Percentiles rank a stretch among this genome's conserved stretches.
Evolutionary conservation across 805 yeast species (phyloP).

Genomic region (Blastobotrys mokoenaii): DNA sequence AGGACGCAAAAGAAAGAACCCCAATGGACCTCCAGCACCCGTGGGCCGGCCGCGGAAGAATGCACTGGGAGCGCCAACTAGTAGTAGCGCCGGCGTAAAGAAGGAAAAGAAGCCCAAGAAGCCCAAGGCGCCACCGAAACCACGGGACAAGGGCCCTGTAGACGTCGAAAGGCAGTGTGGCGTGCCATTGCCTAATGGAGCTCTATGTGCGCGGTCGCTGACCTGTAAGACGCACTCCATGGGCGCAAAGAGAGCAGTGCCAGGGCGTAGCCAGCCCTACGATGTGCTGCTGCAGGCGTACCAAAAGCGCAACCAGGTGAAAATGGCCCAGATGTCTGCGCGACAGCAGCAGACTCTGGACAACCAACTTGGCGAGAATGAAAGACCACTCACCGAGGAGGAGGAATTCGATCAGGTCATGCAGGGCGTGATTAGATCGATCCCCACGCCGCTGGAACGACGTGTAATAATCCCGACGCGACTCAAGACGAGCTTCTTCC

Average conservation of each 20-base stretch:
- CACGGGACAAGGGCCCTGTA: slow-evolving; percentile 64
- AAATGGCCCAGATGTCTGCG: slow-evolving; percentile 46
- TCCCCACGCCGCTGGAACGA: slow-evolving; percentile 68
- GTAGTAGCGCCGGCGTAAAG: not conserved
- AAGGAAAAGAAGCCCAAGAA: slow-evolving; percentile 9
- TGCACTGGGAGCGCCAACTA: not conserved
- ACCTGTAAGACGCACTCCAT: slow-evolving; percentile 91
- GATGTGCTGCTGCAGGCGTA: slow-evolving; percentile 78
- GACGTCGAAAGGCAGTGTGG: slow-evolving; percentile 92
- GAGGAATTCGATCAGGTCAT: slow-evolving; percentile 86
- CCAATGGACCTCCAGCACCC: not conserved
- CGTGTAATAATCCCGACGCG: slow-evolving; percentile 63
- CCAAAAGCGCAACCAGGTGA: slow-evolving; percentile 81
- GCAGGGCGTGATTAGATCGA: slow-evolving; percentile 71
- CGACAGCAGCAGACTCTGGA: slow-evolving; percentile 28
- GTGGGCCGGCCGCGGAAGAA: slow-evolving; percentile 4
- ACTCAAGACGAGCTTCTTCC: slow-evolving; percentile 57
- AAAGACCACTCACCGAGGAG: slow-evolving; percentile 59
- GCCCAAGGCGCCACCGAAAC: slow-evolving; percentile 5
- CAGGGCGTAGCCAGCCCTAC: slow-evolving; percentile 80
- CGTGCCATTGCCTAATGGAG: slow-evolving; percentile 79
- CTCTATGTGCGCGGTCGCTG: slow-evolving; percentile 78
- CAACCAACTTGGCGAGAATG: slow-evolving; percentile 23
- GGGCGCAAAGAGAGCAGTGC: slow-evolving; percentile 90
- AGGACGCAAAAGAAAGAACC: slow-evolving; percentile 18